Conservation (phyloP, 306 rosid genomes). For the Astragalus membranaceus region DNA sequence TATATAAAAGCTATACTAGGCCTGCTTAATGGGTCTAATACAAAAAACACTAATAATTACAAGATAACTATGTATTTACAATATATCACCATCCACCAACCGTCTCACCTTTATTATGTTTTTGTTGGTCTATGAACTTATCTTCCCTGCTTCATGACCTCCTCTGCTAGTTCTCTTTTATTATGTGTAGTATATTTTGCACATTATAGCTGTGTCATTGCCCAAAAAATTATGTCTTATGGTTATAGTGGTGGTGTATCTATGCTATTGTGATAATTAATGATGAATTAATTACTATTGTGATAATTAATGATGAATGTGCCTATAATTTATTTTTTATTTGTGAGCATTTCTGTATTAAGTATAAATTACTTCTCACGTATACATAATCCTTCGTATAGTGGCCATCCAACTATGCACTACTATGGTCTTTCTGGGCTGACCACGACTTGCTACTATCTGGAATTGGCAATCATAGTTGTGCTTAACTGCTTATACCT, state of each 20-base stretch:
- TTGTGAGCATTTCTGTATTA: neutral
- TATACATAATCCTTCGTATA: neutral
- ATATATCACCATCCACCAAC: no score
- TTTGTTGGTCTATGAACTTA: no score
- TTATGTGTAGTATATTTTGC: no score
- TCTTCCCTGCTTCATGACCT: no score
- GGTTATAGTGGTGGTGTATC: neutral
- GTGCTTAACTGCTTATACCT: neutral
- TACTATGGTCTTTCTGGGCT: neutral
- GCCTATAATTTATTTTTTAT: neutral
- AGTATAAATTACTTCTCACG: neutral
- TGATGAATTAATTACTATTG: neutral
- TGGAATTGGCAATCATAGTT: neutral
- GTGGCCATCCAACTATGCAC: neutral
- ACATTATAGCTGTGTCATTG: neutral
- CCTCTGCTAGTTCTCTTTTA: no score
- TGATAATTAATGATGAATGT: neutral
- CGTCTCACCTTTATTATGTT: no score
- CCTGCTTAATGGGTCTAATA: no score
- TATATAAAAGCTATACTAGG: no score
- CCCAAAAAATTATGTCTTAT: neutral
- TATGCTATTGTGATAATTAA: no score
- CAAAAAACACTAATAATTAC: no score
- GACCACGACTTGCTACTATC: neutral
- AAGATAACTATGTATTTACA: no score